A percentile compares a stretch with the other conserved stretches of the same genome.
These are phyloP conservation scores for Ogataea parapolymorpha DNA, from an alignment of 805 yeast genomes.

Conservation along the genomic window DNA sequence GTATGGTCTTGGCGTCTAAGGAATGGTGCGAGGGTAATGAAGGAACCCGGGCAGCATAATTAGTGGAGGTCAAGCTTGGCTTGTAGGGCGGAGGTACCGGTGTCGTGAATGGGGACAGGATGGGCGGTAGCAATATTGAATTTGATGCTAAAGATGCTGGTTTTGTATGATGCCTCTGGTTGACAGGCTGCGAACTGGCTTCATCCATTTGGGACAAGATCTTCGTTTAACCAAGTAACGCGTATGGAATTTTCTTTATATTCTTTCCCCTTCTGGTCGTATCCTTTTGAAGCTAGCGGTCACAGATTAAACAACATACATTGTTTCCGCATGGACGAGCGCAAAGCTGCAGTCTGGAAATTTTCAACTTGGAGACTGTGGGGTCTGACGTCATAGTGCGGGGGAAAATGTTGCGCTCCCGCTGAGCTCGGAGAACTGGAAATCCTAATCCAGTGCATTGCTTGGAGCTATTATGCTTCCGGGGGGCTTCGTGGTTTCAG, in stretches of 20 bases:
- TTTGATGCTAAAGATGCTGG: neutral
- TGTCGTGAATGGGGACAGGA: slow-evolving; percentile 6
- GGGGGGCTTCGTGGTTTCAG: neutral
- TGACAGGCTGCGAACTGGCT: neutral
- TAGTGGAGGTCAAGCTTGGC: neutral
- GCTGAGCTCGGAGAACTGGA: neutral
- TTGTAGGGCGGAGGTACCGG: neutral
- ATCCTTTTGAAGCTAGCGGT: neutral
- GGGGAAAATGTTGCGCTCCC: neutral
- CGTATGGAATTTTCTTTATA: neutral
- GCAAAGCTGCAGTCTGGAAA: slow-evolving; percentile 5
- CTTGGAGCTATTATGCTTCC: neutral
- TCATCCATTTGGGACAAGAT: slow-evolving; percentile 1
- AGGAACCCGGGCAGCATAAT: neutral
- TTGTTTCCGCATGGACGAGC: slow-evolving; percentile 7
- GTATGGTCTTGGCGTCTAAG: neutral
- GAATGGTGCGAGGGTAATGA: neutral
- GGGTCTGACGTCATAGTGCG: slow-evolving; percentile 12
- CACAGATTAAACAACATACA: slow-evolving; percentile 10
- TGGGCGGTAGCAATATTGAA: slow-evolving; percentile 14
- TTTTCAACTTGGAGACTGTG: neutral
- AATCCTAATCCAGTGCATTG: neutral
- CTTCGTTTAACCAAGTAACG: neutral
- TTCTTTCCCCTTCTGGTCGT: neutral
- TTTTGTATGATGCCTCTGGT: neutral